Percentiles rank a stretch among this genome's conserved stretches.
Conservation (phyloP, 306 rosid species). For the Cicer cuneatum region DNA sequence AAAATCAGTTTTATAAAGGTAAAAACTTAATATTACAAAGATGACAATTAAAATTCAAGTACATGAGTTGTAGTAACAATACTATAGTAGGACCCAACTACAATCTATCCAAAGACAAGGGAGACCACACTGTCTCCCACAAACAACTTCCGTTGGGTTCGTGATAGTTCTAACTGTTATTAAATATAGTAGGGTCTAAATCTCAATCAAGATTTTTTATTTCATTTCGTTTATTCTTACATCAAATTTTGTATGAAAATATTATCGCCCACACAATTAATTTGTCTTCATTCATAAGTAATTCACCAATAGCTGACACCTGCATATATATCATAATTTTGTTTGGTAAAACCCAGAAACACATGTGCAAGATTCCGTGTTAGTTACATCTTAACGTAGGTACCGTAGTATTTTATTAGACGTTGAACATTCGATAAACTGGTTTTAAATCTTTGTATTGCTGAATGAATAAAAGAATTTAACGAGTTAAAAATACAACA, state of each 20-base stretch:
- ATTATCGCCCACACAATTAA: not conserved
- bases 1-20: too few species aligned
- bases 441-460: not conserved
- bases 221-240: not conserved
- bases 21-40: too few species aligned
- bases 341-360: not conserved
- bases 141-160: not conserved
- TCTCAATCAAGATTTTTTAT: not conserved
- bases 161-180: not conserved
- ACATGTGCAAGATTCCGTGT: slow-evolving; percentile 9
- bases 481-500: too few species aligned
- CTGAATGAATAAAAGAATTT: not conserved
- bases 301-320: not conserved
- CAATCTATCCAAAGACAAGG: not conserved
- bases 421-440: not conserved
- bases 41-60: too few species aligned
- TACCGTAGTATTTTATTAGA: not conserved
- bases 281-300: not conserved
- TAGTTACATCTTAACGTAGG: not conserved
- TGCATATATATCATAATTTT: not conserved
- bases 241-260: not conserved
- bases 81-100: not conserved
- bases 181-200: not conserved
- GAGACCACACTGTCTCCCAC: slow-evolving; percentile 15
- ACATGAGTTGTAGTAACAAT: too few species aligned